Evolutionary conservation across 2,329 filamentous ascomycete genomes (phyloP), one percentile per base, ranked within the genome.

Genomic region (Pseudopyrenochaeta lycopersici): DNA sequence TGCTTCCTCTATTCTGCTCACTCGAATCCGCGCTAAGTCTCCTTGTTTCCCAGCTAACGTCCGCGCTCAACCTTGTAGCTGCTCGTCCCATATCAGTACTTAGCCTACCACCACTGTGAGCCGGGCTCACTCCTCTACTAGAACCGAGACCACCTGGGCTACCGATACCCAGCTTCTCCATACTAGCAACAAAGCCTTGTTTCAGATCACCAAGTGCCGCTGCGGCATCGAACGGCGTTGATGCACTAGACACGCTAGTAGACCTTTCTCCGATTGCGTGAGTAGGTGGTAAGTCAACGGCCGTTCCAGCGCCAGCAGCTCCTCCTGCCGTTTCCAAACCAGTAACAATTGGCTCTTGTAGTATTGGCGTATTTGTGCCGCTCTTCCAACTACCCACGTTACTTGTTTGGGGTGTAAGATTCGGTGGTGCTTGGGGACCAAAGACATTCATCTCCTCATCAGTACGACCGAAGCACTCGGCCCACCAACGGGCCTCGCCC

Each of bases 401-500:
- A 20, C 66, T 70, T 2, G 66, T 64, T 21, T 73, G 68, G 6
- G 72, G 64, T 15, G 65, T 70, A 2, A 73, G 58, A 12, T 49
- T 62, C 6, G 56, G 57, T 2, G 66, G 64, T 15, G 63, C 54
- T 42, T 72, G 68, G 7, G 68, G 65, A 14, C 67, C 68, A 43
- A 64, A 60, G 12, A 85, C 86, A 66, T 99, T 99, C 94, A 99
- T 98, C 73, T 99, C 95, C 48, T 89, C 86, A 64, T 97, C 91
- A 2, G 88, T 88, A 29, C 93, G 86, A 41, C 92, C 91, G 76
- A 97, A 99, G 1, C 89, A 79, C 67, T 95, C 90, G 61, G 89
- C 84, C 95, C 95, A 99, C 95, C 95, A 99, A 55, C 92, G 85
- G n/a, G 95, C 85, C 57, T 96, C 89, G 11, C 85, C 85, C 1